Conservation (phyloP, 805 yeast genomes). For the Barnettozyma populi region DNA sequence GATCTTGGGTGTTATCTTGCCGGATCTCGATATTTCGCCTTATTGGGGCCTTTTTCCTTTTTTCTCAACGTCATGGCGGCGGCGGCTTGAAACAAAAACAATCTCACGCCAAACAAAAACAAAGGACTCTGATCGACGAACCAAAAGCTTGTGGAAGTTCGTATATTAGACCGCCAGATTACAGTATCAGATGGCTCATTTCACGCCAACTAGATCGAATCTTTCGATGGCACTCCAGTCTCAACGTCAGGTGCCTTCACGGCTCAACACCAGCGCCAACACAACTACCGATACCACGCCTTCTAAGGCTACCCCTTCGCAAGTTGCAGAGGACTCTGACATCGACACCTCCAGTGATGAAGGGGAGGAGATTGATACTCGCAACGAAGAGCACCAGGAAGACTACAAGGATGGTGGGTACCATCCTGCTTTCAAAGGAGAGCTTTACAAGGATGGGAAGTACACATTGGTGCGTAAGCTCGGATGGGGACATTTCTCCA, state of each 20-base stretch:
- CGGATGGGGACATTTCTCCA: conserved; percentile 99
- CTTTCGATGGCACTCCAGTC: conserved; percentile 1
- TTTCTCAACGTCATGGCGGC: neutral
- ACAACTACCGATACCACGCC: neutral
- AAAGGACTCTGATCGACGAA: neutral
- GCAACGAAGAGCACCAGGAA: conserved; percentile 76
- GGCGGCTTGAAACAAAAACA: neutral
- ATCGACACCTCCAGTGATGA: conserved; percentile 6
- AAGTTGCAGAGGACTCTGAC: neutral
- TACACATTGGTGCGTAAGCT: conserved; percentile 81
- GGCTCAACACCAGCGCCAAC: neutral
- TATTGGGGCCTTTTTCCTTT: neutral
- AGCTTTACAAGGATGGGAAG: conserved; percentile 65
- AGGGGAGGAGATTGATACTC: conserved; percentile 33
- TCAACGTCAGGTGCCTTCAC: conserved; percentile 3
- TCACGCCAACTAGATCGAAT: conserved; percentile 3
- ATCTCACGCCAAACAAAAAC: neutral
- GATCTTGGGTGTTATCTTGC: neutral
- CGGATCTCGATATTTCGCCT: neutral
- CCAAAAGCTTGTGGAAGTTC: neutral
- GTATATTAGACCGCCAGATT: neutral
- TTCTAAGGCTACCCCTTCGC: neutral
- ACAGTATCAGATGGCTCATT: neutral
- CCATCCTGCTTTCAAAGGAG: conserved; percentile 91
- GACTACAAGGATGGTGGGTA: conserved; percentile 94